Percentiles rank a stretch among this genome's conserved stretches.
phyloP scores from a whole-genome alignment of 2,329 filamentous ascomycete genomes.

The Penicillium crustosum region DNA sequence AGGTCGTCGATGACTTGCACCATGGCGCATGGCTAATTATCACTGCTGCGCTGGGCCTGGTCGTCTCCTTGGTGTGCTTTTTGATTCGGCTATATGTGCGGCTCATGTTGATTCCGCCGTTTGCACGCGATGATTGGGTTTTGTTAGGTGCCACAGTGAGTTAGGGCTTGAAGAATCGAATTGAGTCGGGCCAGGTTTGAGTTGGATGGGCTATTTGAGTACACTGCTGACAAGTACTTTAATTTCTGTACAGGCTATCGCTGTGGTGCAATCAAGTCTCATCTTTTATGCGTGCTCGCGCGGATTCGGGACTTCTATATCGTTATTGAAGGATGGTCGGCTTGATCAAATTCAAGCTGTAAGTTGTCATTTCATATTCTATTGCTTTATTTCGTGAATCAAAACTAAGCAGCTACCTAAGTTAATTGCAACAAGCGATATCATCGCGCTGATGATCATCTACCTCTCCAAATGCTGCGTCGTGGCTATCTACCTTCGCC shows the following conservation, averaged over 20 bases:
- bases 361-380: conserved; percentile 11
- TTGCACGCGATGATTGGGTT: conserved; percentile 37
- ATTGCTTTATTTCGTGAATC: not conserved
- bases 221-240: not conserved
- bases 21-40: conserved; percentile 44
- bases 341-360: conserved; percentile 31
- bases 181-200: not conserved
- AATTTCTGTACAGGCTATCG: conserved; percentile 22
- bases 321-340: conserved; percentile 25
- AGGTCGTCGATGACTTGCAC: conserved; percentile 41
- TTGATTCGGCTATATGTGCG: conserved; percentile 41
- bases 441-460: conserved; percentile 46
- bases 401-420: conserved; percentile 10
- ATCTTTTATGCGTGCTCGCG: conserved; percentile 33
- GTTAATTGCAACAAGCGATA: conserved; percentile 40
- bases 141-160: conserved; percentile 36
- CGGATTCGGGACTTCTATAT: conserved; percentile 37
- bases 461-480: conserved; percentile 43
- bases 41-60: conserved; percentile 39
- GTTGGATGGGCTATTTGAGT: not conserved
- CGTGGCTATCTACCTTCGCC: conserved; percentile 45
- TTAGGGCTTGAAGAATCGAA: not conserved
- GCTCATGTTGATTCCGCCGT: conserved; percentile 32
- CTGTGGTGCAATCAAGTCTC: conserved; percentile 34
- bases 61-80: conserved; percentile 37